Evolutionary conservation across 2,329 filamentous ascomycete species (phyloP), one percentile per base, ranked within the genome.

Genomic region (Corinectria fuckeliana): DNA sequence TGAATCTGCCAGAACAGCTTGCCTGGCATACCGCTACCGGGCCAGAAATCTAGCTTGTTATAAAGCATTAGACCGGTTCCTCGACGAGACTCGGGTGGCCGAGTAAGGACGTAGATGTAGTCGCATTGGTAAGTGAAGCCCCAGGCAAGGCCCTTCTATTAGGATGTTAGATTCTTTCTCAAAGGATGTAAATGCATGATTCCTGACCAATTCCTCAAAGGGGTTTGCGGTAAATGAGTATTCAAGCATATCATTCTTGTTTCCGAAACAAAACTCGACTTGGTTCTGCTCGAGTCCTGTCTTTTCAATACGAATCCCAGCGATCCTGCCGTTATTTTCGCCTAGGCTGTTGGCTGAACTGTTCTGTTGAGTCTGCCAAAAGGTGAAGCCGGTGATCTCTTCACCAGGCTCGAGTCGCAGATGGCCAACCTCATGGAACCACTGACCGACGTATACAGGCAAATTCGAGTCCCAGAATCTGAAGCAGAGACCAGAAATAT

Each of bases 1-100:
- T 50, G 36, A 8, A 28, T n/a, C 14, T 30, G 3, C 60, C 60
- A 62, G 9, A 60, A 57, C 1, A 62, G 4, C 36, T 42, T 62
- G 3, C 18, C 42, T 3, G 26, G 34, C 3, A 36, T 16, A 9
- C 41, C 38, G 2, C 9, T 42, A 1, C 36, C 52, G 2, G 49
- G 41, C 49, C 23, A 42, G 23, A 16, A 5, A 2, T 54, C 34
- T 0, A 8, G 1, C n/a, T 44, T 49, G 9, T n/a, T 36, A 10
- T 50, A 11, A 1, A 55, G 11, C 1, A 4, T 13, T 8, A 59
- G 6, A 4, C 5, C 1, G 3, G 36, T 32, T 13, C 1, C 13
- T 3, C 14, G 13, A 10, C 13, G 16, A 30, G 13, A 23, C 1
- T 23, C 7, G 2, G 47, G 23, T 7, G 36, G 38, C 7, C 14